These are phyloP conservation scores for Eutypa lata DNA, from an alignment of 2,329 filamentous ascomycete species.

Conservation along the genomic window DNA sequence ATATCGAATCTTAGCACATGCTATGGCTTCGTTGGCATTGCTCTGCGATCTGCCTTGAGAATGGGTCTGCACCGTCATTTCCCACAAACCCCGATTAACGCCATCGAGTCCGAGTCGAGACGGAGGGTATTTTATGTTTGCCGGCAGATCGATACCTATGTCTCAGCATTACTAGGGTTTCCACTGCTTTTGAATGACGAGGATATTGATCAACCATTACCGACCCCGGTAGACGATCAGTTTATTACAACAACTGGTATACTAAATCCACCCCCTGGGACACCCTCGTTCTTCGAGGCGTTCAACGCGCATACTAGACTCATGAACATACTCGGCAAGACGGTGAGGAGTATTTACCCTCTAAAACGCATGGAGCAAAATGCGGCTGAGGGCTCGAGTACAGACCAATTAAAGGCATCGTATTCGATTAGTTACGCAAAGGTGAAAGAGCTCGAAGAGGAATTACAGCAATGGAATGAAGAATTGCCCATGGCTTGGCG, in stretches of 20 bases:
- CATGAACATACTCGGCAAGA: conserved; percentile 62
- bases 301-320: conserved; percentile 64
- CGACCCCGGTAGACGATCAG: conserved; percentile 64
- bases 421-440: conserved; percentile 62
- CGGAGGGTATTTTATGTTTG: conserved; percentile 66
- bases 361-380: conserved; percentile 53
- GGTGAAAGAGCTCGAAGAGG: conserved; percentile 62
- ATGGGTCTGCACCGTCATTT: conserved; percentile 76
- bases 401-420: conserved; percentile 39
- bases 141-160: conserved; percentile 68
- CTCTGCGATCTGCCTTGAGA: conserved; percentile 69
- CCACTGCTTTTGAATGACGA: conserved; percentile 61
- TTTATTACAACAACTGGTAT: conserved; percentile 61
- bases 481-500: conserved; percentile 71
- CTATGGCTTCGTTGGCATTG: conserved; percentile 78
- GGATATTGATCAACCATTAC: conserved; percentile 65
- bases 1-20: conserved; percentile 77
- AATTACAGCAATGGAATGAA: conserved; percentile 62
- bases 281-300: conserved; percentile 59
- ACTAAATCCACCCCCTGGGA: conserved; percentile 50
- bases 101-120: conserved; percentile 62
- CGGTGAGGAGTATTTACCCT: conserved; percentile 65
- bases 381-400: conserved; percentile 35
- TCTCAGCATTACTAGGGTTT: conserved; percentile 65
- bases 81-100: conserved; percentile 58